Conservation (phyloP, 257 asterid genomes). For the Buddleja alternifolia region DNA sequence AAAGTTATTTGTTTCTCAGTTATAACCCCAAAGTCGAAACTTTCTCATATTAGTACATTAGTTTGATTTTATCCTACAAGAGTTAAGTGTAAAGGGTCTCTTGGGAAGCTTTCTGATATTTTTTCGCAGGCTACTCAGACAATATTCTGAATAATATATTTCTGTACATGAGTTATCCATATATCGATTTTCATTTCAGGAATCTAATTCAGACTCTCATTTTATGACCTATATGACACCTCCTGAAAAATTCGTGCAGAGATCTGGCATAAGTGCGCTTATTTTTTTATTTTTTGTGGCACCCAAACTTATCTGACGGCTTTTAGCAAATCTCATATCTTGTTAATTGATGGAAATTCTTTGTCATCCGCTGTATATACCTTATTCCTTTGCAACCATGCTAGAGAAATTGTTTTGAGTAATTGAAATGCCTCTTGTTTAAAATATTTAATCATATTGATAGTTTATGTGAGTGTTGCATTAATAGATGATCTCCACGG, state of each 20-base stretch:
- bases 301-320: not conserved
- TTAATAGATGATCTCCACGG: constrained; percentile 27
- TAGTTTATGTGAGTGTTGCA: not conserved
- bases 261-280: no score
- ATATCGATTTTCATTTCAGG: not conserved
- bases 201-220: not conserved
- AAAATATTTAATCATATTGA: not conserved
- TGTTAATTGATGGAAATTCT: constrained; percentile 7
- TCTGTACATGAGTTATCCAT: not conserved
- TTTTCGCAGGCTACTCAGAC: not conserved
- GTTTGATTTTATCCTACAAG: not conserved
- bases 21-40: not conserved
- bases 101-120: not conserved
- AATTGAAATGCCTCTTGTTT: constrained; percentile 4
- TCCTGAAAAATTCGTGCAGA: not conserved
- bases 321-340: not conserved
- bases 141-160: not conserved
- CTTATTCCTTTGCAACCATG: not conserved
- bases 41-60: no score
- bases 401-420: constrained; percentile 14
- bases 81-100: not conserved
- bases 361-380: not conserved
- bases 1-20: not conserved
- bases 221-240: not conserved
- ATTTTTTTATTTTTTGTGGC: not conserved